Evolutionary conservation across 176 grass and related monocot species (phyloP), one percentile per base, ranked within the genome.

Genomic region (Neostapfia colusana): DNA sequence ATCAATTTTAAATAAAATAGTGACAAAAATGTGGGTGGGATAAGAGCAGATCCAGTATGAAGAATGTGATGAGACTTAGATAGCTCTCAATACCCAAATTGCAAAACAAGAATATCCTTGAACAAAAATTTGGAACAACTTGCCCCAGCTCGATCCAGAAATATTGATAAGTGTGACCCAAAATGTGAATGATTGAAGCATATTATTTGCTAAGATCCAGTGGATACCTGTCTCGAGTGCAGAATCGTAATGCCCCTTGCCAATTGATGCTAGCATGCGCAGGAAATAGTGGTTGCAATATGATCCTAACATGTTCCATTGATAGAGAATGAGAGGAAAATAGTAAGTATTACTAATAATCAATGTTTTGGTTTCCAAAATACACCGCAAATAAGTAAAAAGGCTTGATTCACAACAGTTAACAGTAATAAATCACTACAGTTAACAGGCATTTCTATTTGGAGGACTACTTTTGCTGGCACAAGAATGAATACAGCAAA

Each of bases 231-330:
- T 60, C 81, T 95, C 89, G 12, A 87, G 87, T 85, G 85, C 83
- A 84, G 87, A 80, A 80, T 90, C 96, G 54, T 95, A 95, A 63
- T 92, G 87, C 31, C 96, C 96, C 49, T 82, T 92, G 62, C 91
- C 92, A 80, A 95, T 85, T 26, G 91, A 99, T 78, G 96, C 89
- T 54, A 99, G 83, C 89, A 92, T 95, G 40, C 65, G 80, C 72
- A 99, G 86, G 67, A 99, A 99, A 86, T 99, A 99, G 79, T 95
- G 87, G 74, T 99, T 99, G 85, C 92, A 99, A 85, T 88, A 89
- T 51, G 66, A 85, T 73, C 96, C 96, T 99, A 85, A 78, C 16
- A 79, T 67, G 81, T 85, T 83, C 35, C 65, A 81, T 28, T 56
- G 13, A 92, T 42, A 73, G 34, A 16, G 25, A 82, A 75, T 59